Evolutionary conservation across 208 protist species (phyloP).

Genomic region (Leishmania martiniquensis): DNA sequence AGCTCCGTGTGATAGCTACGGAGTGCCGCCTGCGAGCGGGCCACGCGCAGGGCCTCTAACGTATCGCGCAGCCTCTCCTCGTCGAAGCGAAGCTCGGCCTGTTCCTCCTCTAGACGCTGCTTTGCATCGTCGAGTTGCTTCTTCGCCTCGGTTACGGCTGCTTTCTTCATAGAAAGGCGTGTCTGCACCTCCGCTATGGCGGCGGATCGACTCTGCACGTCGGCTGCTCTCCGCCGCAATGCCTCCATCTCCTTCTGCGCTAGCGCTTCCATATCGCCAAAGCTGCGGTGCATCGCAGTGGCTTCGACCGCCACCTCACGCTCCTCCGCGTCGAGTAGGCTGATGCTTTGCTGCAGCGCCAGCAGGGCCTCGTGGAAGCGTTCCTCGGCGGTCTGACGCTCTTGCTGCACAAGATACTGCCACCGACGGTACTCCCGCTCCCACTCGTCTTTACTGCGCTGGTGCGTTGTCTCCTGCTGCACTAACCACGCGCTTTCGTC

Average conservation of each 20-base stretch:
- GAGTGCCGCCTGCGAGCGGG: conserved; percentile 34
- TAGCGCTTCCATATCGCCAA: conserved; percentile 31
- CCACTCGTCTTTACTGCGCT: conserved; percentile 55
- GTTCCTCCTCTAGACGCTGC: conserved; percentile 52
- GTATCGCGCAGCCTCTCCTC: conserved; percentile 52
- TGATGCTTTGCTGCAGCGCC: conserved; percentile 43
- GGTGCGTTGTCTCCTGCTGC: conserved; percentile 60
- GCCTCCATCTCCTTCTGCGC: conserved; percentile 43
- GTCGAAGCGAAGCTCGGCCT: conserved; percentile 49
- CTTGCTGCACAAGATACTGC: conserved; percentile 62
- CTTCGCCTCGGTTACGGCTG: conserved; percentile 39
- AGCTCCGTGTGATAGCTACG: neutral
- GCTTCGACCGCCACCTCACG: conserved; percentile 44
- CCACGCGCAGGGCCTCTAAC: conserved; percentile 43
- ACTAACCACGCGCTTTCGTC: conserved; percentile 66
- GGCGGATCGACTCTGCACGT: conserved; percentile 46
- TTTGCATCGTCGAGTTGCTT: conserved; percentile 33
- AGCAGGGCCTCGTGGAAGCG: conserved; percentile 52
- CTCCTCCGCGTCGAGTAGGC: conserved; percentile 56
- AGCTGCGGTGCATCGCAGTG: conserved; percentile 37
- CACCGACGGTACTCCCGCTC: conserved; percentile 76
- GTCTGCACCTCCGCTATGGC: conserved; percentile 33
- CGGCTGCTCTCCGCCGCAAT: conserved; percentile 44
- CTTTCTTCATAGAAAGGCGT: conserved; percentile 36
- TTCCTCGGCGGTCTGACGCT: conserved; percentile 56